These are phyloP conservation scores for Yamadazyma atmosphaerica DNA, from an alignment of 1,139 yeast species.

Conservation along the genomic window DNA sequence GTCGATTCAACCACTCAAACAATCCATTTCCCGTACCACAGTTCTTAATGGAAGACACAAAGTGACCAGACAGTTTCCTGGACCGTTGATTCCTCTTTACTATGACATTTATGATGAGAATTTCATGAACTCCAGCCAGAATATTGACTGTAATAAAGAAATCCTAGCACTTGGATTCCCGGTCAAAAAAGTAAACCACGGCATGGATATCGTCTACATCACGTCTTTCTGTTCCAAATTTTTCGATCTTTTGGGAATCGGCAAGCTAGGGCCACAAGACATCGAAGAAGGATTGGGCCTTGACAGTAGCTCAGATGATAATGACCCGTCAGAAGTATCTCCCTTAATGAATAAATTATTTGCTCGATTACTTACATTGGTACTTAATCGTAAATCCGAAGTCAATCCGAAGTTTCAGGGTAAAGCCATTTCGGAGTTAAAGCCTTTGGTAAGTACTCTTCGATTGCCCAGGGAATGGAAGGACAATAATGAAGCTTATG, in stretches of 20 bases:
- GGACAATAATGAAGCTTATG: slow-evolving; percentile 18
- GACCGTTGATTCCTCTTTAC: slow-evolving; percentile 38
- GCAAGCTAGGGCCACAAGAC: slow-evolving; percentile 45
- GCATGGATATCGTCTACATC: slow-evolving; percentile 44
- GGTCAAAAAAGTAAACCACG: slow-evolving; percentile 36
- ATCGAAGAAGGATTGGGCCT: slow-evolving; percentile 51
- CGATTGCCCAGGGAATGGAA: slow-evolving; percentile 54
- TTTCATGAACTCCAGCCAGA: slow-evolving; percentile 20
- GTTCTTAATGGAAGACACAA: slow-evolving; percentile 30
- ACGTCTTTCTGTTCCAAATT: slow-evolving; percentile 48
- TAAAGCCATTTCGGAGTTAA: slow-evolving; percentile 42
- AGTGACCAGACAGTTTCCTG: slow-evolving; percentile 38
- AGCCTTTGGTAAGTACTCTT: slow-evolving; percentile 28
- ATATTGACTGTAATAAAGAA: slow-evolving; percentile 21
- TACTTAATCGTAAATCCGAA: slow-evolving; percentile 42
- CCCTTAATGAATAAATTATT: slow-evolving; percentile 37
- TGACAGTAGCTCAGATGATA: slow-evolving; percentile 11
- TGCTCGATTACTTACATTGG: slow-evolving; percentile 34
- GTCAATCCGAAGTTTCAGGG: slow-evolving; percentile 21
- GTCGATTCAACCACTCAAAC: too few relatives aligned
- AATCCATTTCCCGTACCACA: slow-evolving; percentile 30
- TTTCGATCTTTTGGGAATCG: slow-evolving; percentile 28
- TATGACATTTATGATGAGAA: slow-evolving; percentile 44
- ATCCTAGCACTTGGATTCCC: slow-evolving; percentile 32
- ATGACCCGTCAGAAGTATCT: slow-evolving; percentile 22